Evolutionary conservation across 768 basidiomycete species (phyloP), one percentile per base, ranked within the genome.

Genomic region (Tulasnella sp.): DNA sequence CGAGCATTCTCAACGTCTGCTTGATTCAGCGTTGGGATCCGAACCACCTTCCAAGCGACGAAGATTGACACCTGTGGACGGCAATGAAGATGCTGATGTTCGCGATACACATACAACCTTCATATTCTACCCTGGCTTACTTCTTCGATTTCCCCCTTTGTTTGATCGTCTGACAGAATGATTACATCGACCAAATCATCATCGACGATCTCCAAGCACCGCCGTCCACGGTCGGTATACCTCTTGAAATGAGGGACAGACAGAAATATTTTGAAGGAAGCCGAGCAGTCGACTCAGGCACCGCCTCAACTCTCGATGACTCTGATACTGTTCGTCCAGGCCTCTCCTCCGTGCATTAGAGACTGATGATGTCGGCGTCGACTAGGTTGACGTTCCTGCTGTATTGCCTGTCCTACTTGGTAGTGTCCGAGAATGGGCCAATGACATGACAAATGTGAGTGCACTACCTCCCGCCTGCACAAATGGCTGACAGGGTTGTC

Each of bases 1-100:
- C 66, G 92, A 97, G 67, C 96, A 99, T 70, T 96, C 92, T 0
- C 91, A 94, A 65, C 74, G 92, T 64, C 73, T 97, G 9, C 73
- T 98, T 12, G 84, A 86, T 60, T 83, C 88, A 44, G 84, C 87
- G 3, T 66, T 90, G 4, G 54, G 54, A 8, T 27, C 17, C 25
- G 54, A 56, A 3, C 76, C 76, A 42, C 72, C 81, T 9, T 68
- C 75, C 19, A 89, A 89, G 69, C 81, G 84, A 61, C 75, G 76
- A 59, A 77, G 83, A 56, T 63, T 78, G 38, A 48, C 45, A n/a
- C 25, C 44, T 25, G 54, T 29, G 21, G 73, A 75, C 49, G 74
- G 65, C 25, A 66, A 68, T 29, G 67, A 73, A 57, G 73, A 74
- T 61, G 54, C 24, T 38, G 72, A 75, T 61, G 84, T 82, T 66